phyloP scores from a whole-genome alignment of 371 early-diverging fungal genomes.

The Apophysomyces trapeziformis region DNA sequence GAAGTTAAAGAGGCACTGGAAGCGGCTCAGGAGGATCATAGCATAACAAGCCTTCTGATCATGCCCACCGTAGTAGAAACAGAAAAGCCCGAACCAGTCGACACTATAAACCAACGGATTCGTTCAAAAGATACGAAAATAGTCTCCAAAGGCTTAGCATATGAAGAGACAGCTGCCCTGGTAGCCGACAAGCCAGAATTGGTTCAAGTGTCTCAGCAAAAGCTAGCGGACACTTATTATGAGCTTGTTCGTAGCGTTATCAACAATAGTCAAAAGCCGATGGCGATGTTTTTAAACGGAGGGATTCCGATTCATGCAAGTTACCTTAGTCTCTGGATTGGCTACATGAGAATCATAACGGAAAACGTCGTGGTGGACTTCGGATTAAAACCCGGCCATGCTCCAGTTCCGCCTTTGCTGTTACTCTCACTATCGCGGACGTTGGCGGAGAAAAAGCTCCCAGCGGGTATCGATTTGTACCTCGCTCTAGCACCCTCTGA shows the following conservation, averaged over 20 bases:
- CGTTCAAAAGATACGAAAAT: conserved; percentile 28
- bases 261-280: conserved; percentile 27
- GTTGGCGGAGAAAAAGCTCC: conserved; percentile 28
- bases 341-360: conserved; percentile 49
- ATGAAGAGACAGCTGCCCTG: conserved; percentile 28
- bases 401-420: conserved; percentile 47
- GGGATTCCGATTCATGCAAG: conserved; percentile 45
- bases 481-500: conserved; percentile 53
- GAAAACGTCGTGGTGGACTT: conserved; percentile 49
- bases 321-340: conserved; percentile 40
- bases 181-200: conserved; percentile 12
- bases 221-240: conserved; percentile 26
- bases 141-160: conserved; percentile 37
- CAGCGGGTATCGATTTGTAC: conserved; percentile 48
- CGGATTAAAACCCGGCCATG: conserved; percentile 28
- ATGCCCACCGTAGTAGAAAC: conserved; percentile 28
- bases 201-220: conserved; percentile 20
- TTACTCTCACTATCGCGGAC: conserved; percentile 28
- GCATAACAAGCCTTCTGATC: conserved; percentile 33
- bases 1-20: conserved; percentile 19
- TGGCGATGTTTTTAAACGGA: conserved; percentile 48
- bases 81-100: background rate
- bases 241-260: conserved; percentile 9
- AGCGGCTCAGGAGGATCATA: conserved; percentile 17
- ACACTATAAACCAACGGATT: conserved; percentile 15